Conservation (phyloP, 2,329 filamentous ascomycete species). For the Trichoderma brevicompactum region DNA sequence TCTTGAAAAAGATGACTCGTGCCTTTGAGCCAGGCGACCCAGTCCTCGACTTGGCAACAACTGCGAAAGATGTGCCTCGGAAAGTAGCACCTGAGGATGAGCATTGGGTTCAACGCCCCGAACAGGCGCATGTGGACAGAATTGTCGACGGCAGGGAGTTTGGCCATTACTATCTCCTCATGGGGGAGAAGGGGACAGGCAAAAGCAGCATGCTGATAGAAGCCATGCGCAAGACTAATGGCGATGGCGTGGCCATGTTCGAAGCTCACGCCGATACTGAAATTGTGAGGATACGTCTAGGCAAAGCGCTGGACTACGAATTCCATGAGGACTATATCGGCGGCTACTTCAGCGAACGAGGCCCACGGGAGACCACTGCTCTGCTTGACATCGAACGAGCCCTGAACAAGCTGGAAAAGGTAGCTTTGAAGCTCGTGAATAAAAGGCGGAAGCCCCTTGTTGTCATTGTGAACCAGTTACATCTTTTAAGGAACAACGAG, state of each 20-base stretch:
- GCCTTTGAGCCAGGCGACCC: slow-evolving; percentile 93
- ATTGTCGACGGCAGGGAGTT: slow-evolving; percentile 74
- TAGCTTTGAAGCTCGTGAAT: slow-evolving; percentile 73
- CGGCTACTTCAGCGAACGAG: slow-evolving; percentile 90
- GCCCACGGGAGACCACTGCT: slow-evolving; percentile 88
- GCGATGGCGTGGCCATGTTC: slow-evolving; percentile 90
- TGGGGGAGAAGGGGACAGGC: slow-evolving; percentile 94
- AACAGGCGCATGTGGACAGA: slow-evolving; percentile 79
- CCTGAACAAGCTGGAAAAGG: slow-evolving; percentile 97
- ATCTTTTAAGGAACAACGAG: slow-evolving; percentile 87
- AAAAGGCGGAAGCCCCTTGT: slow-evolving; percentile 71
- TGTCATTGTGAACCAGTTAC: slow-evolving; percentile 93
- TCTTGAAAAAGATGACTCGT: slow-evolving; percentile 89
- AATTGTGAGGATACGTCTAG: slow-evolving; percentile 89
- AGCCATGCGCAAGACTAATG: slow-evolving; percentile 90
- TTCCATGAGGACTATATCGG: slow-evolving; percentile 98
- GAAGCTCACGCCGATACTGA: slow-evolving; percentile 95
- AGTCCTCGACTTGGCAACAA: slow-evolving; percentile 77
- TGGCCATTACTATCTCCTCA: slow-evolving; percentile 88
- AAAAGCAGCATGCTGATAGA: slow-evolving; percentile 97
- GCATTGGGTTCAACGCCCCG: slow-evolving; percentile 78
- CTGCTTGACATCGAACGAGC: slow-evolving; percentile 94
- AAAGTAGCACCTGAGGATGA: slow-evolving; percentile 47
- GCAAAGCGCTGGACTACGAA: slow-evolving; percentile 93
- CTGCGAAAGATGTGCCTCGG: slow-evolving; percentile 59